phyloP scores from a whole-genome alignment of 2,329 filamentous ascomycete genomes.

The Neofusicoccum laricinum region DNA sequence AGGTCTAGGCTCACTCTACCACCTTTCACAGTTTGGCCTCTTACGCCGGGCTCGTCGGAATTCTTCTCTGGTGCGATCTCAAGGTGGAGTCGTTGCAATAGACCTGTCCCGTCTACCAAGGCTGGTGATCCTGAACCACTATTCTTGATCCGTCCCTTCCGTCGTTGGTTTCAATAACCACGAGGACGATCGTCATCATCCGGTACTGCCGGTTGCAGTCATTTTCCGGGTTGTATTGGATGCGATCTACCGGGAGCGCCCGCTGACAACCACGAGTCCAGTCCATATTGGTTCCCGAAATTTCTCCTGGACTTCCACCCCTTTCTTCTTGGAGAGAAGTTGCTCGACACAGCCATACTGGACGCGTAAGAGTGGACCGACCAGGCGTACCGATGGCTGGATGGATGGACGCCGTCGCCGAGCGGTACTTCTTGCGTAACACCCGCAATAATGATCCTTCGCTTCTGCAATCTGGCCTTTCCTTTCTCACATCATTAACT shows the following conservation, averaged over 20 bases:
- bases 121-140: no score
- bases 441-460: background rate
- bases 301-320: background rate
- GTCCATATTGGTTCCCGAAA: background rate
- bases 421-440: background rate
- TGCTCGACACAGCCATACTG: background rate
- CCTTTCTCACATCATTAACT: background rate
- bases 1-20: no score
- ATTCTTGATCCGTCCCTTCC: background rate
- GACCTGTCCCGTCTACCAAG: no score
- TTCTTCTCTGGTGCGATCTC: no score
- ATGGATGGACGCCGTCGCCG: background rate
- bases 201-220: background rate
- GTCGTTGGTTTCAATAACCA: background rate
- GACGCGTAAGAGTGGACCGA: background rate
- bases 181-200: background rate
- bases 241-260: slow-evolving; percentile 11
- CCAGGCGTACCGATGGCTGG: background rate
- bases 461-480: background rate
- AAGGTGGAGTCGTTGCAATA: no score
- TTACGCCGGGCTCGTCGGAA: no score
- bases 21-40: no score
- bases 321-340: background rate
- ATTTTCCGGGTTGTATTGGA: background rate
- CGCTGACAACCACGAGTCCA: background rate